A percentile compares a stretch with the other conserved stretches of the same genome.
phyloP scores from a whole-genome alignment of 805 yeast genomes.

The Kluyveromyces wickerhamii region DNA sequence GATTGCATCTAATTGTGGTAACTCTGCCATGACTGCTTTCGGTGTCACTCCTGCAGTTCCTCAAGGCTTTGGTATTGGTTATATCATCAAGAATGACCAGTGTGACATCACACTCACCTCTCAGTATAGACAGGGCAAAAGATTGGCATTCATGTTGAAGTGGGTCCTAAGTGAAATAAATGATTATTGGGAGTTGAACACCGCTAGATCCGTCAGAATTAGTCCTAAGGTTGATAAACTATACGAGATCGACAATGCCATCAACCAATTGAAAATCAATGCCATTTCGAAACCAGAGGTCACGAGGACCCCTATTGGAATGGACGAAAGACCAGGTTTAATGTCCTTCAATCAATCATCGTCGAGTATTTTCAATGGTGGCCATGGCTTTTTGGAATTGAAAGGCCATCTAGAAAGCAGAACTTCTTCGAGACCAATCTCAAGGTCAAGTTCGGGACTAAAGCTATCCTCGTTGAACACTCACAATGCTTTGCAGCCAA shows the following conservation, averaged over 20 bases:
- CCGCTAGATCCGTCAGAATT: constrained; percentile 13
- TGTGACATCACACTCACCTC: constrained; percentile 79
- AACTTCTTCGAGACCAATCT: constrained; percentile 15
- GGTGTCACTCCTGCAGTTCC: constrained; percentile 87
- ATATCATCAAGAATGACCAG: constrained; percentile 73
- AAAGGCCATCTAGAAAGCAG: constrained; percentile 23
- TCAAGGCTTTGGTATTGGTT: constrained; percentile 90
- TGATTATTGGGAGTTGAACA: constrained; percentile 33
- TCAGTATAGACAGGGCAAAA: constrained; percentile 75
- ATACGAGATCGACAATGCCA: constrained; percentile 32
- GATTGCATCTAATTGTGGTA: constrained; percentile 76
- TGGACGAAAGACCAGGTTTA: background rate
- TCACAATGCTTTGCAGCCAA: constrained; percentile 3
- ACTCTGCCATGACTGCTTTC: constrained; percentile 76
- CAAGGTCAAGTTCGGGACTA: constrained; percentile 13
- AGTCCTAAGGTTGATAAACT: constrained; percentile 24
- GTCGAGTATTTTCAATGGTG: constrained; percentile 10
- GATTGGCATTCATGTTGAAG: constrained; percentile 67
- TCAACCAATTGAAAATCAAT: constrained; percentile 10
- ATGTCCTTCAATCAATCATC: constrained; percentile 2
- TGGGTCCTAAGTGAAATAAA: constrained; percentile 59
- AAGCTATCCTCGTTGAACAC: constrained; percentile 15
- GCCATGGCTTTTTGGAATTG: constrained; percentile 22
- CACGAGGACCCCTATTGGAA: background rate
- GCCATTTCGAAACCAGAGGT: background rate